Percentiles rank a stretch among this genome's conserved stretches.
Evolutionary conservation across 768 basidiomycete genomes (phyloP).

Genomic region (Tricholomella constricta): DNA sequence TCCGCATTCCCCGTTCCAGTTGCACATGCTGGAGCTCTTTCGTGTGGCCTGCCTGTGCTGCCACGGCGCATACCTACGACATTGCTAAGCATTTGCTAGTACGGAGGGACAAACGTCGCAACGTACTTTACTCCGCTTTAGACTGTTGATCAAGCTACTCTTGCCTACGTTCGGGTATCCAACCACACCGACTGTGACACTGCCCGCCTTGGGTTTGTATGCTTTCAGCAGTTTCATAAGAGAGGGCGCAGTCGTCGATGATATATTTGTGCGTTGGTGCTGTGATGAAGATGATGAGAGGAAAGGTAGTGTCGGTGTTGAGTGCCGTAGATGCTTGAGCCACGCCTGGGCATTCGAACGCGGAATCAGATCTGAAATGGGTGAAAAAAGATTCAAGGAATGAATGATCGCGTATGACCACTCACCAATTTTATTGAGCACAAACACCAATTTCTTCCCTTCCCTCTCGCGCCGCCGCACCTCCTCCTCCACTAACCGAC

Average conservation of each 20-base stretch:
- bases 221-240: conserved; percentile 83
- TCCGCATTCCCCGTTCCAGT: conserved; percentile 88
- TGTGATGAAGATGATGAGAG: conserved; percentile 76
- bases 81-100: not conserved
- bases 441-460: conserved; percentile 90
- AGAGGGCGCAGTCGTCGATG: conserved; percentile 72
- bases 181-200: conserved; percentile 86
- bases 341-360: conserved; percentile 85
- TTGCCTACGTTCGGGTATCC: conserved; percentile 99
- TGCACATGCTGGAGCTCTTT: conserved; percentile 90
- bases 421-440: conserved; percentile 94
- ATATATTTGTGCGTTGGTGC: conserved; percentile 78
- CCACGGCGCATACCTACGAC: conserved; percentile 85
- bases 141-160: conserved; percentile 89
- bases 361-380: conserved; percentile 77
- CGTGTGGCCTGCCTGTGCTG: conserved; percentile 93
- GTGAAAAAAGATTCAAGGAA: not conserved
- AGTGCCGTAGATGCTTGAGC: conserved; percentile 89
- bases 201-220: conserved; percentile 70
- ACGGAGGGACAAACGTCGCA: not conserved
- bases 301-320: conserved; percentile 92
- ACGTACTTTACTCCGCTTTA: conserved; percentile 78
- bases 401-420: not conserved
- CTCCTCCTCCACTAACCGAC: conserved; percentile 92
- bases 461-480: conserved; percentile 82